phyloP scores from a whole-genome alignment of 768 basidiomycete species.

The Tephrocybe sp. region DNA sequence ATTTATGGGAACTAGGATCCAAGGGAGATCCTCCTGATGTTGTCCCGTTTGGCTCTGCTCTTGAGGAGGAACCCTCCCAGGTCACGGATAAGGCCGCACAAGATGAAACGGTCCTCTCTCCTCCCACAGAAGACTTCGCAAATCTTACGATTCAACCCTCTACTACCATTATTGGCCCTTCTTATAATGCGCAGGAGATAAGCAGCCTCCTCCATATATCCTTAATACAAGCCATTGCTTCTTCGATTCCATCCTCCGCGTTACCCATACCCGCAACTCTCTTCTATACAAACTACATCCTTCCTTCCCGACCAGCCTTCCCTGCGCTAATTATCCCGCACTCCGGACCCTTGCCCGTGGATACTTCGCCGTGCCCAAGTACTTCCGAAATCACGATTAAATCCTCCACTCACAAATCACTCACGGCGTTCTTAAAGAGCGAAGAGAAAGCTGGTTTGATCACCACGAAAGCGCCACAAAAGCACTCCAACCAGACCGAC shows the following conservation, averaged over 20 bases:
- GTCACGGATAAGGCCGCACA: constrained; percentile 18
- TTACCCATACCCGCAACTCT: constrained; percentile 79
- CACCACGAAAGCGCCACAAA: constrained; percentile 64
- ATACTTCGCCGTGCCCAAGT: constrained; percentile 30
- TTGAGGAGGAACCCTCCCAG: constrained; percentile 6
- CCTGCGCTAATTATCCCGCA: constrained; percentile 39
- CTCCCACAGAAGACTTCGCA: constrained; percentile 9
- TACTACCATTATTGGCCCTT: constrained; percentile 1
- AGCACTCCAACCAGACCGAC: constrained; percentile 49
- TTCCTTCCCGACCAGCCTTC: constrained; percentile 79
- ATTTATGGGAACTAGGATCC: constrained; percentile 71
- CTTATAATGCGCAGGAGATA: constrained; percentile 46
- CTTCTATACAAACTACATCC: constrained; percentile 74
- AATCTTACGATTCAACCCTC: constrained; percentile 11
- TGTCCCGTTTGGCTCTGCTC: constrained; percentile 20
- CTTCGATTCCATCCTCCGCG: constrained; percentile 44
- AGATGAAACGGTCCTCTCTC: constrained; percentile 8
- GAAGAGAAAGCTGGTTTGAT: constrained; percentile 75
- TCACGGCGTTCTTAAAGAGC: constrained; percentile 77
- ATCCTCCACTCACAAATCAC: constrained; percentile 76
- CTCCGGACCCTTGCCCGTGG: constrained; percentile 17
- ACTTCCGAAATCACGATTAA: constrained; percentile 67
- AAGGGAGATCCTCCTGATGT: constrained; percentile 56
- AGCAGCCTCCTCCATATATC: constrained; percentile 57
- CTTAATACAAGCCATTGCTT: constrained; percentile 63